Base-by-base conservation (phyloP, 2,329 filamentous ascomycete genomes). In the Colletotrichum chlorophyti region DNA sequence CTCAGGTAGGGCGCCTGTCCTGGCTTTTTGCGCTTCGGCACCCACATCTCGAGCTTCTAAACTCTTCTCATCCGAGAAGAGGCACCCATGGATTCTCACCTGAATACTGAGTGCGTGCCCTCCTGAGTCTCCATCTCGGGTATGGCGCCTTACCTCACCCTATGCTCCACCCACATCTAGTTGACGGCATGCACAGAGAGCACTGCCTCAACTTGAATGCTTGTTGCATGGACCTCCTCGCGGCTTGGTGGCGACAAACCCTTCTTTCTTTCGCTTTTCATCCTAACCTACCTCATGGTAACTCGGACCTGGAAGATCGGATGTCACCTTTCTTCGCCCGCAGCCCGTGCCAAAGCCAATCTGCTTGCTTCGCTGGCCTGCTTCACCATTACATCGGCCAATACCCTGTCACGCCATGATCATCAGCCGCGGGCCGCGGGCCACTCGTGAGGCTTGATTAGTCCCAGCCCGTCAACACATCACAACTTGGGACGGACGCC, bases 321-420 rank as follows among this genome's bases (percentile, higher is more conserved):
- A 59, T 59, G 55, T 45, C 55, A 55, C 27, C 35, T 59, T 49
- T n/a, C n/a, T 21, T 45, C 32, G 31, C 52, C 52, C 52, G 21
- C 51, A 29, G 49, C 42, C 54, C 41, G 54, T 47, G 54, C 49
- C 21, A 40, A 23, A 27, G 41, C 41, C 54, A 46, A 52, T 32
- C 6, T 14, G 19, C 41, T 32, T 46, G 24, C 37, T 52, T 48
- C 31, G 37, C 19, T 49, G 55, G 51, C 31, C 17, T 55, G 55
- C 55, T 55, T 59, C 55, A 59, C 55, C 55, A 59, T 59, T 31
- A 59, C 43, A 49, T 43, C 37, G 38, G 35, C 40, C 21, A 19
- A 29, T 38, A 51, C 43, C 55, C 43, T 59, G 37, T 59, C 42
- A 42, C 43, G 31, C 52, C 55, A 59, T 59, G 55, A 59, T 59